phyloP scores from a whole-genome alignment of 2,329 filamentous ascomycete genomes.

The Kalmusia sp. region DNA sequence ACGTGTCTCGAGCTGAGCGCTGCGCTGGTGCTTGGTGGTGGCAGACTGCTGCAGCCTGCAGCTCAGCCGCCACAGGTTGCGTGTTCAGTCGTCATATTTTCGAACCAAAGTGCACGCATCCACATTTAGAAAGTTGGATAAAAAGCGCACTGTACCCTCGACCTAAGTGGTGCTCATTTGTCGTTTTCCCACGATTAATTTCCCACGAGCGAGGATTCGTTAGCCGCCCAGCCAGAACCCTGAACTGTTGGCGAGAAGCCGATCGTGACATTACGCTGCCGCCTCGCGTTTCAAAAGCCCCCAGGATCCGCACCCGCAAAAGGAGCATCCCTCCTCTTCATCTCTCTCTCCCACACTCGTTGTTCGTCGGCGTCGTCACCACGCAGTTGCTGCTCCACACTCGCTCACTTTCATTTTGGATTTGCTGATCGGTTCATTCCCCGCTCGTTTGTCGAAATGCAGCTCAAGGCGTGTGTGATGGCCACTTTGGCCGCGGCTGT shows the following conservation, averaged over 20 bases:
- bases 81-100: not conserved
- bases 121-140: not conserved
- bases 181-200: not conserved
- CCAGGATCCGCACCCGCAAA: slow-evolving; percentile 5
- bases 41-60: slow-evolving; percentile 1
- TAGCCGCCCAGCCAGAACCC: slow-evolving; percentile 6
- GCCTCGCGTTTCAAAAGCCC: slow-evolving; percentile 16
- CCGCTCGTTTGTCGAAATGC: slow-evolving; percentile 31
- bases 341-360: slow-evolving; percentile 18
- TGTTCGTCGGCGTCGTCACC: slow-evolving; percentile 20
- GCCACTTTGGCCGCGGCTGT: slow-evolving; percentile 38
- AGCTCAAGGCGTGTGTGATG: slow-evolving; percentile 35
- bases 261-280: slow-evolving; percentile 9
- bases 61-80: slow-evolving; percentile 6
- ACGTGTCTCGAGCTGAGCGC: not conserved
- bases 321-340: slow-evolving; percentile 7
- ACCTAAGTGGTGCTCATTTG: slow-evolving; percentile 7
- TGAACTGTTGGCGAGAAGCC: not conserved
- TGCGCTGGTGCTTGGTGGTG: not conserved
- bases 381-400: slow-evolving; percentile 30
- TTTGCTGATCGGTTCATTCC: slow-evolving; percentile 11
- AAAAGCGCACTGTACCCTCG: slow-evolving; percentile 2
- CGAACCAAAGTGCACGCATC: slow-evolving; percentile 1
- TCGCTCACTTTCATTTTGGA: slow-evolving; percentile 25
- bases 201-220: not conserved